Percentiles rank a stretch among this genome's conserved stretches.
phyloP scores from a whole-genome alignment of 768 basidiomycete species.

The Phanerochaete carnosa region DNA sequence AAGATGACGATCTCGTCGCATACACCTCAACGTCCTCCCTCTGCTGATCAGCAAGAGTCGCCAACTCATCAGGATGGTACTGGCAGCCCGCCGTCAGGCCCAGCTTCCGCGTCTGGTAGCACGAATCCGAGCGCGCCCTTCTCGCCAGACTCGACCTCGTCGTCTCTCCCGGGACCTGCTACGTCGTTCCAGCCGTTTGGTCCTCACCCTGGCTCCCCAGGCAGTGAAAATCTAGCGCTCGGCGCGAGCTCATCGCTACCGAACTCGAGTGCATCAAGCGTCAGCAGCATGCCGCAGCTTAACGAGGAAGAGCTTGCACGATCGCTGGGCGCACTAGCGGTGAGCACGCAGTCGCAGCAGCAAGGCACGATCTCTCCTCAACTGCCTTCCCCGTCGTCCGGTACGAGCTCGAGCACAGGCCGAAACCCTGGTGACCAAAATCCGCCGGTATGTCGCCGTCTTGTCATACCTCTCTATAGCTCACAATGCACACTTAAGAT shows the following conservation, averaged over 20 bases:
- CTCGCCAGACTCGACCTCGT: slow-evolving; percentile 24
- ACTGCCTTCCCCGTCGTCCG: slow-evolving; percentile 72
- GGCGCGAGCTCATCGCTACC: slow-evolving; percentile 29
- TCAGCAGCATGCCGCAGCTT: slow-evolving; percentile 34
- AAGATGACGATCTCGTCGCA: slow-evolving; percentile 24
- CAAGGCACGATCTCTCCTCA: slow-evolving; percentile 64
- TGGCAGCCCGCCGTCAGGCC: slow-evolving; percentile 6
- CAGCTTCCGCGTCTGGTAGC: slow-evolving; percentile 12
- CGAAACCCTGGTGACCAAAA: slow-evolving; percentile 75
- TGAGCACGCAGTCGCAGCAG: slow-evolving; percentile 47
- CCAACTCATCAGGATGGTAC: slow-evolving; percentile 22
- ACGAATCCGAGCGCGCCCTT: slow-evolving; percentile 23
- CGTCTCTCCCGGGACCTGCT: slow-evolving; percentile 23
- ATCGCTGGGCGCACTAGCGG: slow-evolving; percentile 39
- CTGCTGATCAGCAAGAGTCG: slow-evolving; percentile 20
- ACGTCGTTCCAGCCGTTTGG: slow-evolving; percentile 24
- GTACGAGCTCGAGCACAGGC: slow-evolving; percentile 43
- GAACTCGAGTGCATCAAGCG: slow-evolving; percentile 40
- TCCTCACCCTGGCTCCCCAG: slow-evolving; percentile 25
- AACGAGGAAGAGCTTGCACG: slow-evolving; percentile 33
- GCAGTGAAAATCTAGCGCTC: slow-evolving; percentile 14
- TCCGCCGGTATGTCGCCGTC: slow-evolving; percentile 63
- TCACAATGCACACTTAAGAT: slow-evolving; percentile 52
- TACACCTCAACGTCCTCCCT: slow-evolving; percentile 18
- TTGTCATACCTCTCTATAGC: background rate